phyloP scores from a whole-genome alignment of 169 alveolate genomes.

The Toxoplasma gondii region DNA sequence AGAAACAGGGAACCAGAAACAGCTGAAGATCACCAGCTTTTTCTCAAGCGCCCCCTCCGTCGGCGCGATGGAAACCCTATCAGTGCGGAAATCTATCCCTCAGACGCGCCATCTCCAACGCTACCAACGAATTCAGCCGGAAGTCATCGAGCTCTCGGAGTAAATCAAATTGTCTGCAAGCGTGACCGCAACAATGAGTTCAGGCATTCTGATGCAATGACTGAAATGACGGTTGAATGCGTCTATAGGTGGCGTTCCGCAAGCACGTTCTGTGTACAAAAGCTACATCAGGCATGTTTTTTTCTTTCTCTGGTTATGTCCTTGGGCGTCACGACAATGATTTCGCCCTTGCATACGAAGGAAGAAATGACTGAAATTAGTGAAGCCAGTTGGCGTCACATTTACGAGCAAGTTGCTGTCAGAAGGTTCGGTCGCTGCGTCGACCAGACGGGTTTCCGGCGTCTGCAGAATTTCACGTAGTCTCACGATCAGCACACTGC shows the following conservation, averaged over 20 bases:
- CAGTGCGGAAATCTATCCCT: background rate
- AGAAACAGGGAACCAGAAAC: background rate
- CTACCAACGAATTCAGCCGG: background rate
- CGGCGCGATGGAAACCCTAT: background rate
- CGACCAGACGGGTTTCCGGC: background rate
- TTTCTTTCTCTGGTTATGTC: no score
- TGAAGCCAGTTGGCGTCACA: slow-evolving; percentile 22
- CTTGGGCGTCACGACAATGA: no score
- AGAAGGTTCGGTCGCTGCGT: background rate
- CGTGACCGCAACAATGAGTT: background rate
- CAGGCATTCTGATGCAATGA: no score
- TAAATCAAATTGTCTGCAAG: background rate
- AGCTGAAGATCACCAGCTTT: slow-evolving; percentile 27
- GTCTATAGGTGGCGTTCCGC: no score
- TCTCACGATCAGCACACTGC: background rate
- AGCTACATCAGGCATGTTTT: no score
- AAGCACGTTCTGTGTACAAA: no score
- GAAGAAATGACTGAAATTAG: slow-evolving; percentile 1
- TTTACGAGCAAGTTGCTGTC: background rate
- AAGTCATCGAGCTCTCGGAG: slow-evolving; percentile 11
- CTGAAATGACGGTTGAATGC: no score
- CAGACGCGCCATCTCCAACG: background rate
- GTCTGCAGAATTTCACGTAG: background rate
- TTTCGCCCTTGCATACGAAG: background rate
- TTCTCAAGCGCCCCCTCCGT: background rate